Evolutionary conservation across 176 grass and related monocot genomes (phyloP).

Genomic region (Eleusine coracana): DNA sequence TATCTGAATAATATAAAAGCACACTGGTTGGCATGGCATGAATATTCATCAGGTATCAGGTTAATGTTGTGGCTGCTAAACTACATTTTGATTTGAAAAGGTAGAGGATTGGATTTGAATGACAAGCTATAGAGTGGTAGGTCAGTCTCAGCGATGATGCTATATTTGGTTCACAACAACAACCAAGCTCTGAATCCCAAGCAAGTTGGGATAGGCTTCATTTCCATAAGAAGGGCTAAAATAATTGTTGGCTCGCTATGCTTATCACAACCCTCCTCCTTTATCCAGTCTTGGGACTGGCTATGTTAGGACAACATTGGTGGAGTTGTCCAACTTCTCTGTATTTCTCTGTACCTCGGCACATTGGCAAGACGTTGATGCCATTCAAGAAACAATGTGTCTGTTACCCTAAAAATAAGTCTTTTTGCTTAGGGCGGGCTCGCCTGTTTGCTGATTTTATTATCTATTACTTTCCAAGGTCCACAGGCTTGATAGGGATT

Average conservation of each 20-base stretch:
- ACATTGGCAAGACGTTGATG: constrained; percentile 1
- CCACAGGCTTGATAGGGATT: constrained; percentile 96
- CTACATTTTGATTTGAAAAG: neutral
- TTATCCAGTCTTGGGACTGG: too few species aligned
- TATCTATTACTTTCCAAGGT: constrained; percentile 57
- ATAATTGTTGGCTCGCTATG: too few species aligned
- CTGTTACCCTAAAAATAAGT: too few species aligned
- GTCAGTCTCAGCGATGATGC: neutral
- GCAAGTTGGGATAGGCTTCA: too few species aligned
- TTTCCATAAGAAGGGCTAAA: too few species aligned
- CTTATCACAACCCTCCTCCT: too few species aligned
- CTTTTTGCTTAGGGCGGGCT: neutral
- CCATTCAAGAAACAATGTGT: neutral
- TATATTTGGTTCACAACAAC: constrained; percentile 19
- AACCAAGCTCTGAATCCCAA: too few species aligned
- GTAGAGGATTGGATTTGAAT: neutral
- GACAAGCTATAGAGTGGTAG: constrained; percentile 17
- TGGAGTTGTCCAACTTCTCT: neutral
- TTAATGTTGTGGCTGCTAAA: constrained; percentile 16
- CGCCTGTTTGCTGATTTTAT: constrained; percentile 35
- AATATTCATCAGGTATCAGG: constrained; percentile 7
- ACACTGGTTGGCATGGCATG: constrained; percentile 9
- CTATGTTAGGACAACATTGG: too few species aligned
- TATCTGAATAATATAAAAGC: constrained; percentile 1
- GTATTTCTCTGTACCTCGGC: neutral